A percentile compares a stretch with the other conserved stretches of the same genome.
These are phyloP conservation scores for Fistulifera pelliculosa DNA, from an alignment of 108 stramenopile genomes.

Conservation along the genomic window DNA sequence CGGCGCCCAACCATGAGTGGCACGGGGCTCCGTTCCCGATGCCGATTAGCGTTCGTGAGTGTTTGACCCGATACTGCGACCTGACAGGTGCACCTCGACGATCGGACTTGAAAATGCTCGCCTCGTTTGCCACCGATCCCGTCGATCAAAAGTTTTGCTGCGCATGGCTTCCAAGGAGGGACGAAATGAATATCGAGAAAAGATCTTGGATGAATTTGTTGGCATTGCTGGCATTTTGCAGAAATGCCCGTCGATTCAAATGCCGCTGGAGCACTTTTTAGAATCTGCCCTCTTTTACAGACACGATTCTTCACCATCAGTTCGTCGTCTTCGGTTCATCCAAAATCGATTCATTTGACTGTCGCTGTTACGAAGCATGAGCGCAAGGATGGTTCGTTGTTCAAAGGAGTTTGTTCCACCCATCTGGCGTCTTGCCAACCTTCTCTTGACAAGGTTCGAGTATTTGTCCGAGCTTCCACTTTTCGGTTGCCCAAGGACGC, in stretches of 20 bases:
- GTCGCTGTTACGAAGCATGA: constrained; percentile 67
- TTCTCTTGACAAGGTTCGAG: constrained; percentile 42
- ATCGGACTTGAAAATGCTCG: constrained; percentile 80
- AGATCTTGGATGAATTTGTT: constrained; percentile 52
- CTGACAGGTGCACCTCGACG: constrained; percentile 79
- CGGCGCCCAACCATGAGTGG: constrained; percentile 39
- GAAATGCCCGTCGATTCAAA: constrained; percentile 65
- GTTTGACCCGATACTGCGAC: constrained; percentile 85
- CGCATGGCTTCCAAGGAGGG: constrained; percentile 82
- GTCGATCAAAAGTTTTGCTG: constrained; percentile 68
- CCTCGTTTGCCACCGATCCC: constrained; percentile 62
- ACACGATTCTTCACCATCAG: constrained; percentile 97
- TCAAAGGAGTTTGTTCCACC: constrained; percentile 83
- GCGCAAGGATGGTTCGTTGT: constrained; percentile 48
- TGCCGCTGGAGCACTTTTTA: constrained; percentile 86
- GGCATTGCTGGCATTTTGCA: constrained; percentile 58
- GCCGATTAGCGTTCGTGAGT: constrained; percentile 84
- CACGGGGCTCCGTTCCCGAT: constrained; percentile 86
- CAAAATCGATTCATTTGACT: constrained; percentile 83
- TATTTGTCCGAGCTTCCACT: constrained; percentile 83
- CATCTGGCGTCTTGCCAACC: constrained; percentile 44
- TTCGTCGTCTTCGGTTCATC: constrained; percentile 80
- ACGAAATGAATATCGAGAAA: constrained; percentile 67
- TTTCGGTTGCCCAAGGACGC: constrained; percentile 71
- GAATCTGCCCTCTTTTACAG: constrained; percentile 73